These are phyloP conservation scores for Hirsutella rhossiliensis DNA, from an alignment of 2,329 filamentous ascomycete genomes.

Conservation along the genomic window DNA sequence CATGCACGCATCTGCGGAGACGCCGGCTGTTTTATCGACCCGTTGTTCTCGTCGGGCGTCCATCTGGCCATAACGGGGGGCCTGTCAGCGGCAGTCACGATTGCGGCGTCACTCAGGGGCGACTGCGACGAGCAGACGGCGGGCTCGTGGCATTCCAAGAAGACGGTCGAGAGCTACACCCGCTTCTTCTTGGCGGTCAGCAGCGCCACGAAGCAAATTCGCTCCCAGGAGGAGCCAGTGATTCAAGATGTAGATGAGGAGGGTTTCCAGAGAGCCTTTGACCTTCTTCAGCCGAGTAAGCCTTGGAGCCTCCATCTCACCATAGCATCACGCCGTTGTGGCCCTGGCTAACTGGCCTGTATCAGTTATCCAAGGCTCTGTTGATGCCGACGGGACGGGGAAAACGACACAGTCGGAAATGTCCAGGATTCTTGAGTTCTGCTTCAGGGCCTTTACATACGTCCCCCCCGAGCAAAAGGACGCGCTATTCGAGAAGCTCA, in stretches of 20 bases:
- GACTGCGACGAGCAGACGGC: conserved; percentile 24
- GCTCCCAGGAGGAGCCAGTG: conserved; percentile 22
- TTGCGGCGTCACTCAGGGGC: conserved; percentile 24
- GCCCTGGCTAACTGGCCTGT: background rate
- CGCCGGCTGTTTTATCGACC: conserved; percentile 36
- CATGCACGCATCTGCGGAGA: conserved; percentile 30
- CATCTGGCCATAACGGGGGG: conserved; percentile 30
- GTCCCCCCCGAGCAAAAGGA: conserved; percentile 6
- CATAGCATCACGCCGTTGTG: background rate
- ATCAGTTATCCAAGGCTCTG: conserved; percentile 25
- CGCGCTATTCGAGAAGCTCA: conserved; percentile 7
- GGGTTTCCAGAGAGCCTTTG: conserved; percentile 26
- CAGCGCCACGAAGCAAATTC: conserved; percentile 25
- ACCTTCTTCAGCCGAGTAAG: conserved; percentile 26
- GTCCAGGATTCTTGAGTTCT: conserved; percentile 20
- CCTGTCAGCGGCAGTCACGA: conserved; percentile 32
- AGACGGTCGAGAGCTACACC: conserved; percentile 31
- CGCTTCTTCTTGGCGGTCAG: conserved; percentile 26
- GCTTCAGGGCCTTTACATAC: conserved; percentile 16
- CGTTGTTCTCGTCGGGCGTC: conserved; percentile 34
- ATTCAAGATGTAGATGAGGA: conserved; percentile 28
- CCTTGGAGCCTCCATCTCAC: no score
- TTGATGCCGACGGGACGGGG: conserved; percentile 11
- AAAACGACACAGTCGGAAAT: conserved; percentile 18
- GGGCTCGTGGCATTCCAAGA: conserved; percentile 28